Evolutionary conservation across 2,329 filamentous ascomycete species (phyloP).

Genomic region (Ophiostoma sp.): DNA sequence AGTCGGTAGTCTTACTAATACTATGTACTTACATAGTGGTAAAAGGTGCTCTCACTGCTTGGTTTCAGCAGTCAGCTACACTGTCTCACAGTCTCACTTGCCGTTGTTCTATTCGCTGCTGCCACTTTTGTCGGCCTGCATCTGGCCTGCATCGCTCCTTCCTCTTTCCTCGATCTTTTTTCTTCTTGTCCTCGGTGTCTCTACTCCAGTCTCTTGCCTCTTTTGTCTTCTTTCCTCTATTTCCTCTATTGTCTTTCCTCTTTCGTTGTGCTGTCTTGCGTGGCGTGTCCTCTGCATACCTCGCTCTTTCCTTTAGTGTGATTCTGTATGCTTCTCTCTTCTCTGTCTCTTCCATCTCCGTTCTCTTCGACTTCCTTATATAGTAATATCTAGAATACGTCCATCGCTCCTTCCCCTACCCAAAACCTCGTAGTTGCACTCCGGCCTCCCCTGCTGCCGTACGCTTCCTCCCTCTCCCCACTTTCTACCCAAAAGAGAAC

Average conservation of each 20-base stretch:
- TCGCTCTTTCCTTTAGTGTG: too few species aligned
- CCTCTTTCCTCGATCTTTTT: background rate
- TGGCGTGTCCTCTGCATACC: too few species aligned
- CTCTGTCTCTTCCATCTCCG: background rate
- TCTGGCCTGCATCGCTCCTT: background rate
- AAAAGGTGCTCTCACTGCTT: background rate
- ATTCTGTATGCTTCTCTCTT: background rate
- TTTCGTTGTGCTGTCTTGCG: background rate
- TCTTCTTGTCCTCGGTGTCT: background rate
- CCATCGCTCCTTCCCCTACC: background rate
- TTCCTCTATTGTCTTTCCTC: too few species aligned
- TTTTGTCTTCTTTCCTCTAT: background rate
- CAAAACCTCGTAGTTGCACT: background rate
- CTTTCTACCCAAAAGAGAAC: constrained; percentile 21
- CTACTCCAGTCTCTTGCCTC: background rate
- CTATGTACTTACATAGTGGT: background rate
- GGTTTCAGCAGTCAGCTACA: background rate
- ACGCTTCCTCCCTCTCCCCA: constrained; percentile 10
- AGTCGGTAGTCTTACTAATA: background rate
- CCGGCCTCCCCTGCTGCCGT: background rate
- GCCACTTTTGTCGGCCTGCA: constrained; percentile 8
- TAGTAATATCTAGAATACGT: too few species aligned
- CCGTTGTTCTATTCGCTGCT: background rate
- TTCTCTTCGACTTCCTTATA: too few species aligned
- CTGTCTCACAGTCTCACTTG: background rate